Percentiles rank a stretch among this genome's conserved stretches.
phyloP scores from a whole-genome alignment of 306 rosid species.

The Cercis canadensis region DNA sequence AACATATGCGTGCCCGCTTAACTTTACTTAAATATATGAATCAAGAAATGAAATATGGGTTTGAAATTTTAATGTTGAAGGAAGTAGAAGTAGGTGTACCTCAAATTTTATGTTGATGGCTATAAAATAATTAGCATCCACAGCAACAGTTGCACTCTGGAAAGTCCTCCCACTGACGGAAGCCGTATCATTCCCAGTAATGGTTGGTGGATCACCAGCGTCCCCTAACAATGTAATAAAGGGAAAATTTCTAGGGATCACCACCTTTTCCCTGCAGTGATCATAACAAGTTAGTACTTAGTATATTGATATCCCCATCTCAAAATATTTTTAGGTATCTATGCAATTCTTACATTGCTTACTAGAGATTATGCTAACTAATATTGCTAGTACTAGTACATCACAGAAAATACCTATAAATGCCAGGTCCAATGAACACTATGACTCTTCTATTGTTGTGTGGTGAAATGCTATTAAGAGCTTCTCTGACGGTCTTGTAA shows the following conservation, averaged over 20 bases:
- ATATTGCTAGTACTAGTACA: no score
- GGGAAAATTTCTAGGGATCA: conserved; percentile 50
- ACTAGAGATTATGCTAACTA: no score
- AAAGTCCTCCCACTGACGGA: conserved; percentile 53
- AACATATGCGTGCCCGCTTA: no score
- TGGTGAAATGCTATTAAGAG: conserved; percentile 57
- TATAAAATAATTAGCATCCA: conserved; percentile 64
- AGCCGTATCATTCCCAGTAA: conserved; percentile 75
- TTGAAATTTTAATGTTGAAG: no score
- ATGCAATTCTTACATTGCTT: no score
- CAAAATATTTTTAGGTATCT: no score
- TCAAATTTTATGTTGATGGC: conserved; percentile 78
- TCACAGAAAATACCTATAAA: conserved; percentile 51
- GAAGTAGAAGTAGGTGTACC: conserved; percentile 40
- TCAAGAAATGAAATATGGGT: no score
- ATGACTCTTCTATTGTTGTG: conserved; percentile 56
- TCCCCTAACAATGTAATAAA: conserved; percentile 68
- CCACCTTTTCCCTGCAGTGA: conserved; percentile 61
- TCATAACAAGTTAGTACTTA: neutral
- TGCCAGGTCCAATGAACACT: conserved; percentile 55
- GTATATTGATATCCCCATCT: neutral
- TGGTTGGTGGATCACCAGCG: conserved; percentile 49
- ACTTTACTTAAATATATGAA: no score
- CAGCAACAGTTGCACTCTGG: conserved; percentile 70
- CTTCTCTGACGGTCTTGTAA: conserved; percentile 62